Percentiles rank a stretch among this genome's conserved stretches.
Conservation (phyloP, 768 basidiomycete species). For the Boletellus ananas region DNA sequence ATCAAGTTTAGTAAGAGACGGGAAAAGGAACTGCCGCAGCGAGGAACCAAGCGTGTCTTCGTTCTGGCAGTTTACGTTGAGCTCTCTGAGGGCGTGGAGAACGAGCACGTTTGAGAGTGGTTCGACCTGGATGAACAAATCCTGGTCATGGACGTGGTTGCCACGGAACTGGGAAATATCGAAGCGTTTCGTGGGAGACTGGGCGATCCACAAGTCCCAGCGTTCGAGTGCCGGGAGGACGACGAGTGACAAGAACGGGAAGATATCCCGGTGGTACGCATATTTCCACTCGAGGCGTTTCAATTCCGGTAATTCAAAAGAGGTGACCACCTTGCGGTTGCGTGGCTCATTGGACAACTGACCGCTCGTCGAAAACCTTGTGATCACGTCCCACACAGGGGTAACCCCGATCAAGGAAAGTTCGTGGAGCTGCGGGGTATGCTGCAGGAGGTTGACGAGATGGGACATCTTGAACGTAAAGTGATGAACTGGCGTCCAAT, state of each 20-base stretch:
- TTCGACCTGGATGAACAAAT: slow-evolving; percentile 28
- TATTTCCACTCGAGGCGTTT: slow-evolving; percentile 47
- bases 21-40: slow-evolving; percentile 43
- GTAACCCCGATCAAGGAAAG: slow-evolving; percentile 41
- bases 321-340: slow-evolving; percentile 6
- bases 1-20: slow-evolving; percentile 42
- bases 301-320: slow-evolving; percentile 37
- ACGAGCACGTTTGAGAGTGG: slow-evolving; percentile 29
- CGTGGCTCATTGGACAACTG: slow-evolving; percentile 7
- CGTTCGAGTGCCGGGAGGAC: slow-evolving; percentile 38
- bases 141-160: slow-evolving; percentile 27
- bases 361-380: slow-evolving; percentile 10
- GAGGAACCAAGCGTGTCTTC: slow-evolving; percentile 38
- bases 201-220: slow-evolving; percentile 44
- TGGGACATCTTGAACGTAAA: slow-evolving; percentile 39
- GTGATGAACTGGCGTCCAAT: slow-evolving; percentile 21
- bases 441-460: slow-evolving; percentile 35
- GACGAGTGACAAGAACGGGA: slow-evolving; percentile 42
- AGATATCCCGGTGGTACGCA: slow-evolving; percentile 40
- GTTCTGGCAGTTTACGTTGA: slow-evolving; percentile 41
- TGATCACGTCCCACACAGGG: slow-evolving; percentile 36
- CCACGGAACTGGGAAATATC: slow-evolving; percentile 29
- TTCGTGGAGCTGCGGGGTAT: slow-evolving; percentile 40
- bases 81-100: slow-evolving; percentile 35
- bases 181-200: slow-evolving; percentile 24